Evolutionary conservation across 106 monocot genomes (phyloP).

Genomic region (Dioscorea zingiberensis): DNA sequence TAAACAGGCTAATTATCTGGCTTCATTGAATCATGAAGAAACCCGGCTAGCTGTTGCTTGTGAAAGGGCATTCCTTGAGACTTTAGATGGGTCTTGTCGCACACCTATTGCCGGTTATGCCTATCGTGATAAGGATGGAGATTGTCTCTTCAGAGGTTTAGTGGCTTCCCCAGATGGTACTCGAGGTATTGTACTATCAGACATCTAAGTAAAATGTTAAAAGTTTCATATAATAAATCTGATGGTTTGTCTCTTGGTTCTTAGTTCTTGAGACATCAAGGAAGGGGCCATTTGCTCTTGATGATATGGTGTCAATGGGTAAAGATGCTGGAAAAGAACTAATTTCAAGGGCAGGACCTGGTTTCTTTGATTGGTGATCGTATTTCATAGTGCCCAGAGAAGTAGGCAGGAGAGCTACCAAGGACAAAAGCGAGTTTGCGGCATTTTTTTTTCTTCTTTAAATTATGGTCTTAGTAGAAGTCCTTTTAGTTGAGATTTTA

Average conservation of each 20-base stretch:
- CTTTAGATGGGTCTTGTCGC: constrained; percentile 87
- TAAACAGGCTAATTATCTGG: constrained; percentile 60
- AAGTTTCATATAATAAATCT: neutral
- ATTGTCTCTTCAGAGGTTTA: constrained; percentile 76
- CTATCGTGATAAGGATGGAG: constrained; percentile 54
- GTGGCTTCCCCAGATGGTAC: constrained; percentile 98
- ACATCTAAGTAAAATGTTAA: neutral
- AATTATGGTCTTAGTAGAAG: neutral
- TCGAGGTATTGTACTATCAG: constrained; percentile 39
- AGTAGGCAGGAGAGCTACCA: neutral
- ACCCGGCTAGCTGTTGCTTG: constrained; percentile 72
- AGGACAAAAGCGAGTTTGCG: neutral
- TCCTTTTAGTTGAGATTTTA: no score
- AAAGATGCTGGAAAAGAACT: constrained; percentile 70
- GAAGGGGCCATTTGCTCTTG: constrained; percentile 32
- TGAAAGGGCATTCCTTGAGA: constrained; percentile 87
- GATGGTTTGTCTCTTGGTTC: neutral
- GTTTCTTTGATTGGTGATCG: constrained; percentile 55
- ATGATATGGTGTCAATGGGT: constrained; percentile 65
- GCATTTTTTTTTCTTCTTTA: neutral
- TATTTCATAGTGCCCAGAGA: neutral
- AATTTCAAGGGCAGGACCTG: constrained; percentile 43
- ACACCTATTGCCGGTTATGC: constrained; percentile 97
- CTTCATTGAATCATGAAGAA: constrained; percentile 70
- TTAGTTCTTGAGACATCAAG: constrained; percentile 63